phyloP scores from a whole-genome alignment of 2,329 filamentous ascomycete genomes.

The Paraconiothyrium brasiliense region DNA sequence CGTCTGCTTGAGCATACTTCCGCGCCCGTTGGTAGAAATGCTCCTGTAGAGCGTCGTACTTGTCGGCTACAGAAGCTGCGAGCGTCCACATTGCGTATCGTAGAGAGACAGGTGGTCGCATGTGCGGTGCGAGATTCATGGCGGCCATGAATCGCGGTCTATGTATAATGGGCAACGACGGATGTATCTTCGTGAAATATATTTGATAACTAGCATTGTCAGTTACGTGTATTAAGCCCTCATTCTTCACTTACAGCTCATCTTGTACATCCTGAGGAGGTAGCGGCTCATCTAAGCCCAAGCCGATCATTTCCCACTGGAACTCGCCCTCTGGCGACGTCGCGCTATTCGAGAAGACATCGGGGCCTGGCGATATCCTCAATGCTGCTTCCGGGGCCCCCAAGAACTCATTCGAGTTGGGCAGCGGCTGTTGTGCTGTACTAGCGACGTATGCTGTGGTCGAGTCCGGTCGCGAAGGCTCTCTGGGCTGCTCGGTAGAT shows the following conservation, averaged over 20 bases:
- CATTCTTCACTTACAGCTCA: slow-evolving; percentile 70
- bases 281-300: slow-evolving; percentile 83
- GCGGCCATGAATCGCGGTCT: slow-evolving; percentile 85
- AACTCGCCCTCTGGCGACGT: slow-evolving; percentile 54
- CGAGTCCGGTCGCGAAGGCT: slow-evolving; percentile 33
- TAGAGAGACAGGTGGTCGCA: slow-evolving; percentile 85
- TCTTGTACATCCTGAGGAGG: slow-evolving; percentile 84
- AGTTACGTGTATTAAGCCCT: slow-evolving; percentile 11
- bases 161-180: slow-evolving; percentile 88
- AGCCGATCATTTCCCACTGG: slow-evolving; percentile 84
- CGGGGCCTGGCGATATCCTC: slow-evolving; percentile 30
- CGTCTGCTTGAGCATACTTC: slow-evolving; percentile 89
- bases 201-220: slow-evolving; percentile 71
- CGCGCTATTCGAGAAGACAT: slow-evolving; percentile 28
- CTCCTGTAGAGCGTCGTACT: slow-evolving; percentile 80
- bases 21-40: slow-evolving; percentile 90
- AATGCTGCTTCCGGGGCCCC: slow-evolving; percentile 22
- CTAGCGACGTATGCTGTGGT: slow-evolving; percentile 45
- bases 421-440: slow-evolving; percentile 37
- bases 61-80: slow-evolving; percentile 85
- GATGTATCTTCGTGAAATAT: slow-evolving; percentile 91
- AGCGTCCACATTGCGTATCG: slow-evolving; percentile 97
- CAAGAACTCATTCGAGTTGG: slow-evolving; percentile 32
- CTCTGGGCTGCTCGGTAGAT: slow-evolving; percentile 47
- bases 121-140: slow-evolving; percentile 86